phyloP scores from a whole-genome alignment of 768 basidiomycete genomes.

The Hemileccinum rubropunctum region DNA sequence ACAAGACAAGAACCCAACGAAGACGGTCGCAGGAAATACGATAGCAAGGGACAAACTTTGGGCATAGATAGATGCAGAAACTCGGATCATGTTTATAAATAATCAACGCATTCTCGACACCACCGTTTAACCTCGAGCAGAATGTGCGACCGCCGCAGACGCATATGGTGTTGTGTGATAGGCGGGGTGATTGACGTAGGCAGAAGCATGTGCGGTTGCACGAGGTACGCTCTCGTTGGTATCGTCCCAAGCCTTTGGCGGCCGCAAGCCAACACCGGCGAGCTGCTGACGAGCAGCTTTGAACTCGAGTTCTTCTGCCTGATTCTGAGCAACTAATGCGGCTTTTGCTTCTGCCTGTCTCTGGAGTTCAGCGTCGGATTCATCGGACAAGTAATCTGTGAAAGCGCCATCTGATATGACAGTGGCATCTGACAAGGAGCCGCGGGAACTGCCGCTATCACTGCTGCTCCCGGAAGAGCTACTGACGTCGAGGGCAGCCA shows the following conservation, averaged over 20 bases:
- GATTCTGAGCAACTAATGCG: constrained; percentile 73
- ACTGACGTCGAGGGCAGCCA: constrained; percentile 37
- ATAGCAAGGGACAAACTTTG: constrained; percentile 12
- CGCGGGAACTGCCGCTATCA: constrained; percentile 46
- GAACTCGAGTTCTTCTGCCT: constrained; percentile 79
- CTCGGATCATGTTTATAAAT: constrained; percentile 17
- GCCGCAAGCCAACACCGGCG: constrained; percentile 67
- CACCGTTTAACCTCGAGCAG: constrained; percentile 26
- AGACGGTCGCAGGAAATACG: constrained; percentile 11
- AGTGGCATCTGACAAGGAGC: constrained; percentile 69
- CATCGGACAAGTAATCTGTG: constrained; percentile 89
- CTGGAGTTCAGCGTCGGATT: constrained; percentile 87
- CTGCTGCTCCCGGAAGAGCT: constrained; percentile 59
- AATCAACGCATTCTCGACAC: too few relatives aligned
- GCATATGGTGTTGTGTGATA: constrained; percentile 28
- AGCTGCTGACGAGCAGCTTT: constrained; percentile 78
- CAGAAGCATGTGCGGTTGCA: constrained; percentile 18
- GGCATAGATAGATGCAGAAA: constrained; percentile 27
- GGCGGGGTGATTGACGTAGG: constrained; percentile 25
- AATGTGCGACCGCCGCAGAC: constrained; percentile 26
- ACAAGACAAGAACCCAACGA: constrained; percentile 19
- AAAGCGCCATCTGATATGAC: constrained; percentile 85
- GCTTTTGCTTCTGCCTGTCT: constrained; percentile 81
- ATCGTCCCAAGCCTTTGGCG: constrained; percentile 74
- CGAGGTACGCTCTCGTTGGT: constrained; percentile 38